A percentile compares a stretch with the other conserved stretches of the same genome.
Evolutionary conservation across 441 rosid genomes (phyloP).

Genomic region (Bruguiera hainesii): DNA sequence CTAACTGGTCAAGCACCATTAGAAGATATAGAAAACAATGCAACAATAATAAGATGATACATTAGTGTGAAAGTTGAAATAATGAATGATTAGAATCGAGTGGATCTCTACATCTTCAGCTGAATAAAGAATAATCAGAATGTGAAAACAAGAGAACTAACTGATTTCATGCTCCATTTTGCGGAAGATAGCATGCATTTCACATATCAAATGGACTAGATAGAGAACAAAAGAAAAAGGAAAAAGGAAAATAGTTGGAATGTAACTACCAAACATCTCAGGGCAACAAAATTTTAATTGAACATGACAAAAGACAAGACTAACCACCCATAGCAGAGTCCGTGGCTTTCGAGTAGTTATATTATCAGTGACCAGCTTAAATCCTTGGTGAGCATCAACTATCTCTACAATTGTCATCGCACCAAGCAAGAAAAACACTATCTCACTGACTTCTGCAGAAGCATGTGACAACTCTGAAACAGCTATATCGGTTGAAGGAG

Average conservation of each 20-base stretch:
- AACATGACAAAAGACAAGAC: slow-evolving; percentile 29
- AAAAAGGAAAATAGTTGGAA: background rate
- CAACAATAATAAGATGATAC: slow-evolving; percentile 1
- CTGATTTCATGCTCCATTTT: background rate
- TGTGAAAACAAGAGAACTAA: background rate
- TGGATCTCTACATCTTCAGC: background rate
- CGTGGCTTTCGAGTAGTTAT: slow-evolving; percentile 84
- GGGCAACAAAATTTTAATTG: slow-evolving; percentile 10
- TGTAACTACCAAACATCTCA: background rate
- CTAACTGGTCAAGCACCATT: slow-evolving; percentile 21
- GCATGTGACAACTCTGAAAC: slow-evolving; percentile 81
- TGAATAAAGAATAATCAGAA: slow-evolving; percentile 9
- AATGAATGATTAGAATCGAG: slow-evolving; percentile 1
- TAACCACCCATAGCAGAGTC: slow-evolving; percentile 85
- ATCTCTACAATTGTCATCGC: slow-evolving; percentile 98
- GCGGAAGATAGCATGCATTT: background rate
- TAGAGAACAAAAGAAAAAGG: background rate
- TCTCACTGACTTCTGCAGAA: slow-evolving; percentile 89
- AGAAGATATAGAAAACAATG: background rate
- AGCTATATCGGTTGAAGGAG: slow-evolving; percentile 91
- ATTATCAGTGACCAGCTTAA: slow-evolving; percentile 93
- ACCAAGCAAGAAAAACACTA: slow-evolving; percentile 93
- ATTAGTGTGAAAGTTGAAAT: background rate
- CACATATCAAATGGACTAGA: background rate
- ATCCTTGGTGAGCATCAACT: slow-evolving; percentile 98